phyloP scores from a whole-genome alignment of 805 yeast species.

The Brettanomyces custersianus region DNA sequence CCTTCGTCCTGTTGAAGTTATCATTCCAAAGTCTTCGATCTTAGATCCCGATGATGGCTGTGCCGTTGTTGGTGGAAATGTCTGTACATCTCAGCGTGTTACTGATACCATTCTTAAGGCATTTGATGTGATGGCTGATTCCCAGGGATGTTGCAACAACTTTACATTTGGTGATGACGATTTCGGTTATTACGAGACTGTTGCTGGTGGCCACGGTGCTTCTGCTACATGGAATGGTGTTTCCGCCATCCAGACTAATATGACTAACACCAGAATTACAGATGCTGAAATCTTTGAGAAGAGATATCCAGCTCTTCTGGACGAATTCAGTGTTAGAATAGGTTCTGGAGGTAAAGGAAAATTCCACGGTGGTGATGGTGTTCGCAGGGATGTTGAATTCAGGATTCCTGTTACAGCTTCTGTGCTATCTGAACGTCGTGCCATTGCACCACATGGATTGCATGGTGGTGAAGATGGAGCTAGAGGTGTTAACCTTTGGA shows the following conservation, averaged over 20 bases:
- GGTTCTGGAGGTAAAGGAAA: constrained; percentile 78
- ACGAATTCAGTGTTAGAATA: constrained; percentile 58
- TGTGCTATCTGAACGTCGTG: constrained; percentile 78
- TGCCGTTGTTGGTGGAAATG: constrained; percentile 94
- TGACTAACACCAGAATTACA: constrained; percentile 90
- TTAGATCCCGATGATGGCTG: constrained; percentile 75
- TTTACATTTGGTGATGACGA: constrained; percentile 82
- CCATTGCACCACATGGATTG: constrained; percentile 78
- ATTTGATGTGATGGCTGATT: constrained; percentile 83
- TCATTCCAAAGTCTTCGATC: constrained; percentile 52
- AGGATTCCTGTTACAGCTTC: constrained; percentile 64
- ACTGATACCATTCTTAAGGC: constrained; percentile 86
- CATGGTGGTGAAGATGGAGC: constrained; percentile 73
- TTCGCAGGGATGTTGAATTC: constrained; percentile 77
- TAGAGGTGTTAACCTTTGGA: constrained; percentile 61
- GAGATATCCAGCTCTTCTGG: constrained; percentile 74
- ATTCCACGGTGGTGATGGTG: constrained; percentile 79
- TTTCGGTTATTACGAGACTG: constrained; percentile 89
- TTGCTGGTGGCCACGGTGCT: constrained; percentile 95
- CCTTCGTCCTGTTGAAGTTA: constrained; percentile 63
- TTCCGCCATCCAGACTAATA: constrained; percentile 86
- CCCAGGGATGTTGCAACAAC: constrained; percentile 94
- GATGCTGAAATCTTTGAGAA: constrained; percentile 86
- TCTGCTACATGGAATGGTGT: constrained; percentile 76
- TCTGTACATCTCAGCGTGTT: constrained; percentile 87